A percentile compares a stretch with the other conserved stretches of the same genome.
These are phyloP conservation scores for Pleurotus ostreatus DNA, from an alignment of 768 basidiomycete species.

Conservation along the genomic window DNA sequence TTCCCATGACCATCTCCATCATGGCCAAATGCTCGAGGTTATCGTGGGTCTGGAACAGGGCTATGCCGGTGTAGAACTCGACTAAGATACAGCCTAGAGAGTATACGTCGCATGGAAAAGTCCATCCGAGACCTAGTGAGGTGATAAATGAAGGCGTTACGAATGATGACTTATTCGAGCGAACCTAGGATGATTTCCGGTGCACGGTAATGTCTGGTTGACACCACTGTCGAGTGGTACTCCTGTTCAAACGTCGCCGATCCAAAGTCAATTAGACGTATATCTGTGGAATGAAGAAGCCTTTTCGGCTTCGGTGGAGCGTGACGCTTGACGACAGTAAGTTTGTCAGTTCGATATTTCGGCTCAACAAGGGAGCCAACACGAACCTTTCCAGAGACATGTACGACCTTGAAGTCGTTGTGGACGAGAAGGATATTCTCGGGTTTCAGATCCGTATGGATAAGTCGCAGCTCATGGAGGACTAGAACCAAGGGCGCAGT, in stretches of 20 bases:
- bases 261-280: slow-evolving; percentile 96
- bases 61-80: slow-evolving; percentile 96
- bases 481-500: slow-evolving; percentile 41
- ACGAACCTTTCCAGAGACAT: slow-evolving; percentile 64
- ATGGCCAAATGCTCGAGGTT: slow-evolving; percentile 99
- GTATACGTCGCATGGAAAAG: slow-evolving; percentile 97
- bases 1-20: slow-evolving; percentile 99
- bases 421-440: slow-evolving; percentile 96
- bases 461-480: slow-evolving; percentile 83
- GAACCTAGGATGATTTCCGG: slow-evolving; percentile 97
- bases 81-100: slow-evolving; percentile 98
- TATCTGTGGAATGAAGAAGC: slow-evolving; percentile 83
- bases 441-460: slow-evolving; percentile 98
- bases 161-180: slow-evolving; percentile 2
- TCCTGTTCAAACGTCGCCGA: slow-evolving; percentile 97
- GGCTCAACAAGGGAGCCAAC: neutral
- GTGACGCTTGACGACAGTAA: slow-evolving; percentile 45
- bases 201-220: slow-evolving; percentile 96
- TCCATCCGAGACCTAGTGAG: slow-evolving; percentile 87
- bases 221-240: slow-evolving; percentile 97
- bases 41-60: slow-evolving; percentile 99
- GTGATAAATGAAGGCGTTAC: slow-evolving; percentile 13
- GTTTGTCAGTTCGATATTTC: slow-evolving; percentile 9
- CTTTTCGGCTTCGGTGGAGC: slow-evolving; percentile 65
- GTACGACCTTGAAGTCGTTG: slow-evolving; percentile 66